Conservation (phyloP, 2,329 filamentous ascomycete genomes). For the Alternaria panax region DNA sequence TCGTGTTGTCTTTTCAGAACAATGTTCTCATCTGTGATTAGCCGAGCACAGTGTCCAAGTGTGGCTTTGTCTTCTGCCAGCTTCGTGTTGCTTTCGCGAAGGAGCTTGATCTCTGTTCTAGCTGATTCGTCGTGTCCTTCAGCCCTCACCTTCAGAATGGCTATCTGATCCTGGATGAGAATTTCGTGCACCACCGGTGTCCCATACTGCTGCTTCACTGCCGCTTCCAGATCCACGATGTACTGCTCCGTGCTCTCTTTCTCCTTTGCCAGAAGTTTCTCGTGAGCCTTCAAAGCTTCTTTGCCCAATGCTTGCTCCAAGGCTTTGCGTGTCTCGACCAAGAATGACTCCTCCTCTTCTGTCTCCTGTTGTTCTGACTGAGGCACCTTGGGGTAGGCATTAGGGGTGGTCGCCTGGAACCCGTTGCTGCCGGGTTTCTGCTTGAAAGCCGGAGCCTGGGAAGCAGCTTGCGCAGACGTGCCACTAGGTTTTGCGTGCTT, state of each 20-base stretch:
- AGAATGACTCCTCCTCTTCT: background rate
- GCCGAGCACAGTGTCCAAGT: background rate
- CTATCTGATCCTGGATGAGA: background rate
- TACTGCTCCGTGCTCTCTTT: constrained; percentile 6
- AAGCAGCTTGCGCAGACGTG: background rate
- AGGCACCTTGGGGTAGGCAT: background rate
- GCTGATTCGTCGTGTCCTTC: background rate
- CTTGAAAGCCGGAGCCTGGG: background rate
- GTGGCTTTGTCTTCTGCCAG: background rate
- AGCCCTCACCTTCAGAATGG: constrained; percentile 2
- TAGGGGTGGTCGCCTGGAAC: background rate
- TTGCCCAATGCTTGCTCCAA: constrained; percentile 9
- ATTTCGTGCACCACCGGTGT: background rate
- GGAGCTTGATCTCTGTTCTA: constrained; percentile 5
- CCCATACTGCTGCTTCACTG: background rate
- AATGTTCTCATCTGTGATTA: background rate
- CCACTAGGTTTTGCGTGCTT: background rate
- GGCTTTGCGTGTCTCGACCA: constrained; percentile 2
- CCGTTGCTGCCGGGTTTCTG: background rate
- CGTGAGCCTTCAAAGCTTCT: background rate
- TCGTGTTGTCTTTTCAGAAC: background rate
- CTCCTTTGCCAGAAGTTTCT: background rate
- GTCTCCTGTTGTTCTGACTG: background rate
- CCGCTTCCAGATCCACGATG: constrained; percentile 6
- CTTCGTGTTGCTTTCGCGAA: constrained; percentile 2